Percentiles rank a stretch among this genome's conserved stretches.
Conservation (phyloP, 805 yeast species). For the Lipomyces chichibuensis region DNA sequence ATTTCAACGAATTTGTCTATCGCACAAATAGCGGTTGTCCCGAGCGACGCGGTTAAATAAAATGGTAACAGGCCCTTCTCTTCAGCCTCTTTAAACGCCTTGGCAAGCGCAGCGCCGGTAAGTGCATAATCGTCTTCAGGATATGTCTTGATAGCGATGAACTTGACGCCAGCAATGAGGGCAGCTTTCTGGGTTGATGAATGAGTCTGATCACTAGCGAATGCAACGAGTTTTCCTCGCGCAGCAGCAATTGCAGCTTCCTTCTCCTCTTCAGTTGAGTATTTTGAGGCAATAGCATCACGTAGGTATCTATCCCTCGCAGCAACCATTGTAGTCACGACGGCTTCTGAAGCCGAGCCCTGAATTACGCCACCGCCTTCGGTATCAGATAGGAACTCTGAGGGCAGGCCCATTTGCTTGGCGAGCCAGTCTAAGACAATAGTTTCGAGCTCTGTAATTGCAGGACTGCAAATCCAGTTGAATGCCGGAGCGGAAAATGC, state of each 20-base stretch:
- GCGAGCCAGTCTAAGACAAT: slow-evolving; percentile 40
- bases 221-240: slow-evolving; percentile 36
- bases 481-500: slow-evolving; percentile 39
- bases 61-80: slow-evolving; percentile 34
- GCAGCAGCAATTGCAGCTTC: slow-evolving; percentile 33
- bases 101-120: slow-evolving; percentile 24
- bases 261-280: slow-evolving; percentile 27
- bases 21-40: slow-evolving; percentile 38
- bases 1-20: slow-evolving; percentile 35
- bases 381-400: slow-evolving; percentile 32
- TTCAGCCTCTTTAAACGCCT: slow-evolving; percentile 28
- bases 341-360: slow-evolving; percentile 39
- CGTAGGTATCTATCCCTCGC: slow-evolving; percentile 37
- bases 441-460: slow-evolving; percentile 38
- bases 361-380: slow-evolving; percentile 40
- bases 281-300: slow-evolving; percentile 30
- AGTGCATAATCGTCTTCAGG: slow-evolving; percentile 34
- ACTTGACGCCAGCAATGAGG: slow-evolving; percentile 36
- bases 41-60: slow-evolving; percentile 36
- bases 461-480: slow-evolving; percentile 39
- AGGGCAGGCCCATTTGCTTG: slow-evolving; percentile 33
- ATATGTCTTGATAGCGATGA: slow-evolving; percentile 28
- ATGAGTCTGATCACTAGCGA: slow-evolving; percentile 37
- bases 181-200: slow-evolving; percentile 39
- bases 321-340: slow-evolving; percentile 36